Base-by-base conservation (phyloP, 139 green algal genomes). In the Coelastrella sp. region DNA sequence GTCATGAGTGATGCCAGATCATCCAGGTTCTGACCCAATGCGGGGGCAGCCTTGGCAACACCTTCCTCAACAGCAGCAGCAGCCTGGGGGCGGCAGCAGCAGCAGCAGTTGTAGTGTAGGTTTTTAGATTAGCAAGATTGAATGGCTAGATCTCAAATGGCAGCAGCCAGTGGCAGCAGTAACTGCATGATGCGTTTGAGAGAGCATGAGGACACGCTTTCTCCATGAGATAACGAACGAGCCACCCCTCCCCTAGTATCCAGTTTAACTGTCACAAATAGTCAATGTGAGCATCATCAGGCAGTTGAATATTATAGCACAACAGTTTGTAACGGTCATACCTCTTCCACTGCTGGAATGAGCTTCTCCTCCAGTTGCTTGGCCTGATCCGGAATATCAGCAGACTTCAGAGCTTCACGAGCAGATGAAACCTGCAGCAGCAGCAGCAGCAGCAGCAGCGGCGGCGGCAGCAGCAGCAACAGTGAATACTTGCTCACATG, bases 371-470 rank as follows among this genome's bases (percentile, higher is more conserved):
- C 61, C 82, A 87, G 82, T 32, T 78, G 23, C 64, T 87, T 10
- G 7, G 82, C 82, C 3, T 78, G 11, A 71, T 14, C 82, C 22
- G 65, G 64, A 56, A 87, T 16, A 47, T 87, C 82, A 13, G 82
- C 82, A 79, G 82, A 78, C 64, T 23, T 71, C 64, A 87, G 32
- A 17, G 82, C 82, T n/a, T 68, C 64, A 64, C 82, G 23, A n/a
- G 65, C 82, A 65, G 32, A 65, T 19, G 82, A 64, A 22, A 87
- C 82, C 82, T 87, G 22, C 64, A 65, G 32, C 82, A 87, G 80
- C 80, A 86, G 80, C 58, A 75, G 60, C 59, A 59, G 60, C 80
- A 58, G n/a, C n/a, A n/a, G n/a, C n/a, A n/a, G n/a, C n/a, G n/a
- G n/a, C n/a, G n/a, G n/a, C n/a, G n/a, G n/a, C n/a, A n/a, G n/a